A percentile compares a stretch with the other conserved stretches of the same genome.
phyloP scores from a whole-genome alignment of 805 yeast species.

The Zygosaccharomyces bailii region DNA sequence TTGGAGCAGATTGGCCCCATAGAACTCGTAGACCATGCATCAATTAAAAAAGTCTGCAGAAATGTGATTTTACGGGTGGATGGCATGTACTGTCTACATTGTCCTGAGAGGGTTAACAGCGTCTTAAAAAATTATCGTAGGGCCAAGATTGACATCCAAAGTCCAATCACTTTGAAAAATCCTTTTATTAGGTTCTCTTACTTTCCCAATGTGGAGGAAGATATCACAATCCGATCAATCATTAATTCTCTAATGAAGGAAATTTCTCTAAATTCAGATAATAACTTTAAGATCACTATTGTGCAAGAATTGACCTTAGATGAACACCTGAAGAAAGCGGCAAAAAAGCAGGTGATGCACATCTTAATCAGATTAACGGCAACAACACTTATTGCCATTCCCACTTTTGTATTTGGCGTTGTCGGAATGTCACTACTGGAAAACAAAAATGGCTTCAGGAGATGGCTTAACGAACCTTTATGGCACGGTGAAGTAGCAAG shows the following conservation, averaged over 20 bases:
- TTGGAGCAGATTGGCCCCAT: constrained; percentile 46
- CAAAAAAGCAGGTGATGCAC: constrained; percentile 45
- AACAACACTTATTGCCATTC: constrained; percentile 54
- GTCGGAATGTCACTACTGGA: constrained; percentile 65
- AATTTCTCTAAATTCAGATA: constrained; percentile 30
- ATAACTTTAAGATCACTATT: constrained; percentile 49
- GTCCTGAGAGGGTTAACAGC: constrained; percentile 55
- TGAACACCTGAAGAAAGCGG: constrained; percentile 53
- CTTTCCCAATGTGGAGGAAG: constrained; percentile 43
- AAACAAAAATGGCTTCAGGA: constrained; percentile 39
- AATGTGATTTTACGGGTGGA: constrained; percentile 46
- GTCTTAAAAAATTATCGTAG: constrained; percentile 53
- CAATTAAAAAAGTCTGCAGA: constrained; percentile 49
- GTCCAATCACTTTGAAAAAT: constrained; percentile 49
- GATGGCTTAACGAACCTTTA: constrained; percentile 57
- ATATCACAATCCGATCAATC: constrained; percentile 54
- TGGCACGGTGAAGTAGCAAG: constrained; percentile 62
- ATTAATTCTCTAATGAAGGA: constrained; percentile 47
- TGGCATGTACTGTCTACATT: constrained; percentile 56
- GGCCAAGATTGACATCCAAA: constrained; percentile 48
- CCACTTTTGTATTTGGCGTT: constrained; percentile 65
- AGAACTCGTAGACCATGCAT: constrained; percentile 43
- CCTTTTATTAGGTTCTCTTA: constrained; percentile 66
- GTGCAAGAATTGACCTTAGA: constrained; percentile 57
- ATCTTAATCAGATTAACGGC: constrained; percentile 47